phyloP scores from a whole-genome alignment of 805 yeast genomes.

The Candida dajiaensis region DNA sequence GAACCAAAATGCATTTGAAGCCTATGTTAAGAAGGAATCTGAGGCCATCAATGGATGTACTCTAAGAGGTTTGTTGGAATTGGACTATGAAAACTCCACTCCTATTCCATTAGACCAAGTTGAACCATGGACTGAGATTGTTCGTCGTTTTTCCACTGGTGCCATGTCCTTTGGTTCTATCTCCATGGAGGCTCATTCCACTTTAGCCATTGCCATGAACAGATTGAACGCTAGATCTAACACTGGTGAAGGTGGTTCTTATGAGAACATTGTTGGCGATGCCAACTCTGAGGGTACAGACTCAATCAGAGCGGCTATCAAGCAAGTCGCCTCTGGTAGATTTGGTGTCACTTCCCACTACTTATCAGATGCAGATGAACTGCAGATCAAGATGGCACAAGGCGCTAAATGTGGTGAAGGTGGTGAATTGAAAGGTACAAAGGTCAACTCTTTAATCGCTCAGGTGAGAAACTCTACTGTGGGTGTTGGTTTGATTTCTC shows the following conservation, averaged over 20 bases:
- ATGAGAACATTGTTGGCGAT: slow-evolving; percentile 87
- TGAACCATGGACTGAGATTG: slow-evolving; percentile 99
- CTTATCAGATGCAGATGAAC: slow-evolving; percentile 92
- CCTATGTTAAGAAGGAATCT: slow-evolving; percentile 82
- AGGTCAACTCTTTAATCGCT: slow-evolving; percentile 83
- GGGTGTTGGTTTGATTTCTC: slow-evolving; percentile 94
- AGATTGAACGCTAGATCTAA: slow-evolving; percentile 95
- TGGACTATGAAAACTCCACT: slow-evolving; percentile 65
- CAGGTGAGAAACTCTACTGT: slow-evolving; percentile 95
- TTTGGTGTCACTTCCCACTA: slow-evolving; percentile 96
- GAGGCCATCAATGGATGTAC: slow-evolving; percentile 93
- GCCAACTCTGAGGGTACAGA: slow-evolving; percentile 79
- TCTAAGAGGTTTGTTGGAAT: slow-evolving; percentile 86
- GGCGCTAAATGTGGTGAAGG: slow-evolving; percentile 99
- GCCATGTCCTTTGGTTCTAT: slow-evolving; percentile 99
- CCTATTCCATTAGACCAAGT: slow-evolving; percentile 95
- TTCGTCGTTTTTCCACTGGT: slow-evolving; percentile 96
- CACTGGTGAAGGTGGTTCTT: slow-evolving; percentile 95
- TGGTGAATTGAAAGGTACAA: slow-evolving; percentile 65
- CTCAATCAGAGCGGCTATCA: slow-evolving; percentile 97
- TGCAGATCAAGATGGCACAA: slow-evolving; percentile 98
- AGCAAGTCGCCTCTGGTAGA: slow-evolving; percentile 96
- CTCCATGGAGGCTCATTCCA: slow-evolving; percentile 97
- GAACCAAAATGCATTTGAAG: slow-evolving; percentile 88
- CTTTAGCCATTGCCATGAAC: slow-evolving; percentile 97